phyloP scores from a whole-genome alignment of 345 rosid species.

The Hevea brasiliensis region DNA sequence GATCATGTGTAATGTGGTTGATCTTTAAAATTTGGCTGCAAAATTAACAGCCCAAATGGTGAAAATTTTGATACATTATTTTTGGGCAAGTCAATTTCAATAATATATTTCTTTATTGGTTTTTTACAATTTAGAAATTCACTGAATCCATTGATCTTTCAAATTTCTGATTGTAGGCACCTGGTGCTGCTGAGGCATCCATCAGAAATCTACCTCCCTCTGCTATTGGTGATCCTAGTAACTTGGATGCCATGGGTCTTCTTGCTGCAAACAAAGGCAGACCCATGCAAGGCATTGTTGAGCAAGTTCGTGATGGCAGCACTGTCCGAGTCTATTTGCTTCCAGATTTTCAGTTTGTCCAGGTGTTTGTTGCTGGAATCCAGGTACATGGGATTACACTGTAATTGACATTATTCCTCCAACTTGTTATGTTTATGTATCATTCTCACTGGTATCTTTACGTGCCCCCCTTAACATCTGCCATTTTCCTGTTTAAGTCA shows the following conservation, averaged over 20 bases:
- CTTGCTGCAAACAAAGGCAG: conserved; percentile 78
- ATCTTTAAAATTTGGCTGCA: background rate
- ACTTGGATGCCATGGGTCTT: conserved; percentile 81
- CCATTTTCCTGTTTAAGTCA: conserved; percentile 27
- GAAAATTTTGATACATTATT: background rate
- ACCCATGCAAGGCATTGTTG: conserved; percentile 86
- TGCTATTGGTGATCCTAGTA: conserved; percentile 81
- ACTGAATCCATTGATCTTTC: background rate
- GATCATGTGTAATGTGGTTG: background rate
- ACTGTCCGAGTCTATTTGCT: conserved; percentile 87
- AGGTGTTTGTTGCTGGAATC: conserved; percentile 93
- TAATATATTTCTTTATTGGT: background rate
- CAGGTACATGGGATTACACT: conserved; percentile 47
- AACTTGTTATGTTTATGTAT: background rate
- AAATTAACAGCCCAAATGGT: background rate
- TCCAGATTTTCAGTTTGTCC: conserved; percentile 92
- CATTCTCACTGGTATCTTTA: background rate
- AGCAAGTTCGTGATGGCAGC: conserved; percentile 93
- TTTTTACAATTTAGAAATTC: background rate
- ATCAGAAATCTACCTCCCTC: conserved; percentile 89
- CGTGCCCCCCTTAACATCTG: background rate
- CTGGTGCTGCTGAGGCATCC: conserved; percentile 83
- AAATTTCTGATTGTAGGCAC: conserved; percentile 44
- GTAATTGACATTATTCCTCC: background rate
- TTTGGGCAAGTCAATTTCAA: background rate